Base-by-base conservation (phyloP, 257 asterid species). In the Solanum pinnatisectum region DNA sequence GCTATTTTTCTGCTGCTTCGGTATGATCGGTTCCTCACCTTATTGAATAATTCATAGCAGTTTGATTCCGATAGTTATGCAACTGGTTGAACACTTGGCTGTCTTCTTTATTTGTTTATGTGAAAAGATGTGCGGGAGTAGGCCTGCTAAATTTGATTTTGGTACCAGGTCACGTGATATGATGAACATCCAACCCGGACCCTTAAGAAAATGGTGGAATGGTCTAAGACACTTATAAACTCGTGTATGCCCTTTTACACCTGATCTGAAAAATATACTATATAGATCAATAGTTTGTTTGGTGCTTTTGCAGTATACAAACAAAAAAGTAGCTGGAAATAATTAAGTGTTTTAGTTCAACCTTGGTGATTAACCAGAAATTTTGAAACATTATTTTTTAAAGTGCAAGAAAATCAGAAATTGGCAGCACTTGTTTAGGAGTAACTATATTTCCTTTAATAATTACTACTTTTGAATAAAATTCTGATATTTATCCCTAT, bases 131-230 rank as follows among this genome's bases (percentile, higher is more conserved):
- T 79, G 84, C 18, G 15, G 25, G 25, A 16, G 40, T 46, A 44
- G n/a, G 37, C 67, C 84, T 79, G 65, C 84, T 44, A 44, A 74
- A 79, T 79, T 49, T 79, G 84, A 30, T 79, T 44, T 79, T 25
- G 25, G n/a, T 79, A 79, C 67, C 25, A 44, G 84, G 39, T 79
- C 67, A 79, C 12, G 11, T 79, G 84, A 25, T 15, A 44, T 72
- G 81, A 72, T 36, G 49, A 74, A 74, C 27, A 22, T 22, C 52
- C 46, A 36, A 36, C 49, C 98, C 96, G 32, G 95, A 96, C n/a
- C 59, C 84, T 39, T 77, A 39, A 39, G 84, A 23, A 16, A 77
- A 77, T 39, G 59, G 23, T 37, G 52, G 83, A 11, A 37, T 74
- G 83, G 20, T 23, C 30, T 14, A 37, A 76, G 33, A 76, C 11